Evolutionary conservation across 2,329 filamentous ascomycete species (phyloP), one percentile per base, ranked within the genome.

Genomic region (Fusarium denticulatum): DNA sequence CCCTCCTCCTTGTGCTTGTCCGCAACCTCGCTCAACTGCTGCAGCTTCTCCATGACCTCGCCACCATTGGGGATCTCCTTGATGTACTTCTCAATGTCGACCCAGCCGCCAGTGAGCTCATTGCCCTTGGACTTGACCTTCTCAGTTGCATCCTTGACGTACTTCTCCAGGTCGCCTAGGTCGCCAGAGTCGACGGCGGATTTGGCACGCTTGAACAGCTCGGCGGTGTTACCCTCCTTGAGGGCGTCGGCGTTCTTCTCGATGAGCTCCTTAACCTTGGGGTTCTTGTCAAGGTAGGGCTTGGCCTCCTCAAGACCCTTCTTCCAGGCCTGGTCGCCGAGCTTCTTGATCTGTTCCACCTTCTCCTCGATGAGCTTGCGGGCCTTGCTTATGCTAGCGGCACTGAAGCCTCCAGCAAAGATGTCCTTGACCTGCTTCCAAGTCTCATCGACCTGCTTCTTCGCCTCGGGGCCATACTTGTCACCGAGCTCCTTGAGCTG

Each of bases 271-370:
- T 94, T 94, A 66, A 93, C 83, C 83, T 93, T 85, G n/a, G 92
- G 92, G 81, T 89, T 93, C 86, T 94, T 94, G 75, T 94, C 92
- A 2, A 95, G 86, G 67, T 90, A 88, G 1, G 92, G 92, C 84
- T 93, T 90, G 40, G 89, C 90, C 81, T 93, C 86, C 82, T 94
- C 90, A 52, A 93, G 79, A 1, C 89, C 91, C 84, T 93, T 92
- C 73, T 90, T 85, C 91, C 91, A 95, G 0, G 90, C 90, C 81
- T 94, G 87, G 45, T 94, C 91, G 28, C 91, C 92, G 5, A 94
- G 82, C 81, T 91, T 88, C 82, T 89, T 87, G 37, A 94, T 78
- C 80, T 92, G 86, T 78, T 93, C 83, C 5, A 87, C 85, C 87
- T 93, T 94, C 57, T 95, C 91, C 67, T 94, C 86, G 3, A 94